Conservation (phyloP, 768 basidiomycete genomes). For the Chalciporus piperatus region DNA sequence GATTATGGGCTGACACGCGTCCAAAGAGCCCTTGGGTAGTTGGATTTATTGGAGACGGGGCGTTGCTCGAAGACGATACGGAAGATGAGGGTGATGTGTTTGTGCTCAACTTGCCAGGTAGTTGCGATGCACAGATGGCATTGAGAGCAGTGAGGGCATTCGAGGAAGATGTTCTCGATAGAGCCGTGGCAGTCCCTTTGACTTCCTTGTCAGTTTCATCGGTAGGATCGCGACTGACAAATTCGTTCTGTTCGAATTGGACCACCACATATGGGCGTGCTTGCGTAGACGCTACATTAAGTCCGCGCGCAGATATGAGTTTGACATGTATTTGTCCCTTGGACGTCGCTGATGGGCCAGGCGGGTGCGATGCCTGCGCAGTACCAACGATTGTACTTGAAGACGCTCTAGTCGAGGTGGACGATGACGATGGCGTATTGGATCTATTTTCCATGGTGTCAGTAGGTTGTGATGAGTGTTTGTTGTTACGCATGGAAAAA, state of each 20-base stretch:
- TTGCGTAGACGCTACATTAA: slow-evolving; percentile 64
- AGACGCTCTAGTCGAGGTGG: slow-evolving; percentile 37
- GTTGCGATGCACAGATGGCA: slow-evolving; percentile 53
- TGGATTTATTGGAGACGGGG: slow-evolving; percentile 27
- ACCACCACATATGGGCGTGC: slow-evolving; percentile 92
- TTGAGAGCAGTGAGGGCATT: slow-evolving; percentile 65
- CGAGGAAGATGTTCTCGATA: slow-evolving; percentile 57
- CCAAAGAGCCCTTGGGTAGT: slow-evolving; percentile 53
- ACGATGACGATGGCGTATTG: slow-evolving; percentile 40
- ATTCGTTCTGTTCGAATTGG: slow-evolving; percentile 99
- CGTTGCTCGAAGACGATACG: slow-evolving; percentile 37
- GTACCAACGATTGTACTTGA: slow-evolving; percentile 21
- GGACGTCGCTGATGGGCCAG: slow-evolving; percentile 35
- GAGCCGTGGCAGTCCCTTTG: slow-evolving; percentile 67
- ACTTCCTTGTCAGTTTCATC: slow-evolving; percentile 85
- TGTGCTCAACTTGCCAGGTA: slow-evolving; percentile 40
- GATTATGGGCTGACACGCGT: slow-evolving; percentile 75
- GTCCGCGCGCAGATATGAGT: slow-evolving; percentile 84
- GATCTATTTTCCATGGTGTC: slow-evolving; percentile 35
- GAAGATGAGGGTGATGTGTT: slow-evolving; percentile 45
- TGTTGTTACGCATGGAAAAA: slow-evolving; percentile 72
- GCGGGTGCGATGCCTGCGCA: slow-evolving; percentile 26
- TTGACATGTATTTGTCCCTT: slow-evolving; percentile 92
- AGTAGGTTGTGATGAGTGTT: slow-evolving; percentile 34
- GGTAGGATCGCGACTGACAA: slow-evolving; percentile 87